Conservation (phyloP, 495 filamentous ascomycete species). For the Xylaria scruposa region DNA sequence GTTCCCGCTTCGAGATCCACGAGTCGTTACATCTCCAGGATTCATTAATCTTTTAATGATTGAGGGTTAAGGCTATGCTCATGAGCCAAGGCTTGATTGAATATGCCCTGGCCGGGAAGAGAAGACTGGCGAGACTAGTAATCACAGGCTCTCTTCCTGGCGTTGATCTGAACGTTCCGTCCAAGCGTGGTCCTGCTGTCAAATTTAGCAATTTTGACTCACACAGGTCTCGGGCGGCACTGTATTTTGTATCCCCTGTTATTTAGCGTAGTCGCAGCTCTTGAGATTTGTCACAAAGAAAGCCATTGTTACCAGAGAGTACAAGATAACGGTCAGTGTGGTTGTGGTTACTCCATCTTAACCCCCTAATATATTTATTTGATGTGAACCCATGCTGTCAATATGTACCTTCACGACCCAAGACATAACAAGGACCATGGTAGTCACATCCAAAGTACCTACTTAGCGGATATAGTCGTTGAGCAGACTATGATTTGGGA, state of each 20-base stretch:
- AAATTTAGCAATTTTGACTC: slow-evolving; percentile 30
- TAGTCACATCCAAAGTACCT: not conserved
- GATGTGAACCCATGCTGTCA: not conserved
- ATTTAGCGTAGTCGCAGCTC: slow-evolving; percentile 16
- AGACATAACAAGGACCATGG: not conserved
- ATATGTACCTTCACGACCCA: not conserved
- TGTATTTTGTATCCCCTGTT: slow-evolving; percentile 15
- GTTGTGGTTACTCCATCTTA: slow-evolving; percentile 17
- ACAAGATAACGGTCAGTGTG: slow-evolving; percentile 19
- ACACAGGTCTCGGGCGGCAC: slow-evolving; percentile 18
- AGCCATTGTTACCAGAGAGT: slow-evolving; percentile 22
- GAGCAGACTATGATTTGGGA: not conserved
- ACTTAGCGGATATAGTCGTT: not conserved
- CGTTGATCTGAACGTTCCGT: not conserved
- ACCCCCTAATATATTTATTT: not conserved
- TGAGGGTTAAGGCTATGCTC: not conserved
- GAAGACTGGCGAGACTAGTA: slow-evolving; percentile 15
- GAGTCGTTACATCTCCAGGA: slow-evolving; percentile 13
- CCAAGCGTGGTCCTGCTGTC: slow-evolving; percentile 22
- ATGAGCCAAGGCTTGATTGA: slow-evolving; percentile 5
- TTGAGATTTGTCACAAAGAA: slow-evolving; percentile 27
- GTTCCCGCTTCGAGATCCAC: slow-evolving; percentile 11
- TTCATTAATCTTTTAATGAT: not conserved
- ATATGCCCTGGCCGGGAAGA: not conserved
- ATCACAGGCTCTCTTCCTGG: slow-evolving; percentile 16